Evolutionary conservation across 140 eudicot genomes (phyloP).

Genomic region (Stevia rebaudiana): DNA sequence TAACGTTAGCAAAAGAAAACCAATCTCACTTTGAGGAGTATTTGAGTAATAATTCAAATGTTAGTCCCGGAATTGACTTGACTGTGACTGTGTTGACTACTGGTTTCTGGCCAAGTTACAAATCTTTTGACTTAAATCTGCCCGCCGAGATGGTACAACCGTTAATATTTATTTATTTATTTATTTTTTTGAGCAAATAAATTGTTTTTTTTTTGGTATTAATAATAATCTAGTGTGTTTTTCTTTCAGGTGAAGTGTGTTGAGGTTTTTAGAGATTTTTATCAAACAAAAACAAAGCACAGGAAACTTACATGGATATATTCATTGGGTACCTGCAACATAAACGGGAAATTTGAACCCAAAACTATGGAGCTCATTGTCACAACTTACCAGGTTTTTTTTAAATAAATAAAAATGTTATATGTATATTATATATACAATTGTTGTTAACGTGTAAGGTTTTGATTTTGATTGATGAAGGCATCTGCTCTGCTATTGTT

Average conservation of each 20-base stretch:
- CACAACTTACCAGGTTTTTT: constrained; percentile 82
- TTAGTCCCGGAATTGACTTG: constrained; percentile 86
- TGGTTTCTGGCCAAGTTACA: constrained; percentile 99
- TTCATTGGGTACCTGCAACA: constrained; percentile 92
- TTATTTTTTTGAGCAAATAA: neutral
- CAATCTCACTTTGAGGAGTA: constrained; percentile 87
- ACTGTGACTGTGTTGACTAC: constrained; percentile 95
- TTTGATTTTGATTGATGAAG: constrained; percentile 27
- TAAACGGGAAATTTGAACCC: constrained; percentile 78
- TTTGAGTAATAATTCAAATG: constrained; percentile 47
- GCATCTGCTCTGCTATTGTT: constrained; percentile 93
- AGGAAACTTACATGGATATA: constrained; percentile 96
- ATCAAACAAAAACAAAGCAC: constrained; percentile 91
- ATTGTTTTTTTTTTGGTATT: too few relatives aligned
- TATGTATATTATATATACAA: too few relatives aligned
- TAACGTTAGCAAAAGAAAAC: constrained; percentile 90
- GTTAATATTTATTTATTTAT: too few relatives aligned
- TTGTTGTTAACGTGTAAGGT: too few relatives aligned
- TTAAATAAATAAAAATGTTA: too few relatives aligned
- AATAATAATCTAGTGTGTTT: neutral
- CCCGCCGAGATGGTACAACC: constrained; percentile 86
- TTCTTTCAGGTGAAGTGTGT: constrained; percentile 72
- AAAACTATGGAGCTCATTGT: constrained; percentile 88
- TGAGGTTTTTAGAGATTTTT: constrained; percentile 85
- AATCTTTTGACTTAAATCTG: constrained; percentile 89